phyloP scores from a whole-genome alignment of 495 filamentous ascomycete genomes.

The Parmelia sp. region DNA sequence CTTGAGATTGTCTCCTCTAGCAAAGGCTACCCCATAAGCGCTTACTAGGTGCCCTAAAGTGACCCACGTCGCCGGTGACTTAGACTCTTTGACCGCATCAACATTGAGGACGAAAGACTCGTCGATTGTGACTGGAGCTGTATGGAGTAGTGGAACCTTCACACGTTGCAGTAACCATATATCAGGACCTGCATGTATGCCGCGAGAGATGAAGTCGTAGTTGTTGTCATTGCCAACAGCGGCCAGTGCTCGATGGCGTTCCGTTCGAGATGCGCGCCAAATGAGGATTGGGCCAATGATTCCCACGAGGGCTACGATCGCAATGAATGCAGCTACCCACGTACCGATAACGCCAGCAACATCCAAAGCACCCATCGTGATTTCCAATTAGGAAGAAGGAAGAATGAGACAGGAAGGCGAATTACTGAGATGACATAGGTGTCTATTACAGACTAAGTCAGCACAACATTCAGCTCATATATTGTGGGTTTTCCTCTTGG shows the following conservation, averaged over 20 bases:
- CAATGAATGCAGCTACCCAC: slow-evolving; percentile 7
- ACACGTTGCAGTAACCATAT: slow-evolving; percentile 8
- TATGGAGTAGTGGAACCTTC: neutral
- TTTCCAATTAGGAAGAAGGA: too few species aligned
- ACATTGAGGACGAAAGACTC: neutral
- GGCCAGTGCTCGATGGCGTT: slow-evolving; percentile 5
- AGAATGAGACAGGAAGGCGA: too few species aligned
- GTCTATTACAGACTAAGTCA: too few species aligned
- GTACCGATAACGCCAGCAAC: slow-evolving; percentile 9
- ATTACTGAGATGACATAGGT: too few species aligned
- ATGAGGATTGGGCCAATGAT: slow-evolving; percentile 14
- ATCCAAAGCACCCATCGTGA: neutral
- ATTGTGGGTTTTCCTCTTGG: too few species aligned
- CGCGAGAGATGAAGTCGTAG: neutral
- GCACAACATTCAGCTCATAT: too few species aligned
- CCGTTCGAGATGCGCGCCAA: slow-evolving; percentile 7
- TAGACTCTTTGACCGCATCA: neutral
- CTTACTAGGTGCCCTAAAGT: neutral
- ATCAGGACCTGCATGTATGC: slow-evolving; percentile 3
- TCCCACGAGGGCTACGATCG: slow-evolving; percentile 2
- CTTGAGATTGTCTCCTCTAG: neutral
- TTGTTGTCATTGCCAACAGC: slow-evolving; percentile 1
- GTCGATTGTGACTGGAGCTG: neutral
- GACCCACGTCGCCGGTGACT: slow-evolving; percentile 1
- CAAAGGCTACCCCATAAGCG: neutral